Conservation (phyloP, 306 rosid species). For the Sicyos baderoa region DNA sequence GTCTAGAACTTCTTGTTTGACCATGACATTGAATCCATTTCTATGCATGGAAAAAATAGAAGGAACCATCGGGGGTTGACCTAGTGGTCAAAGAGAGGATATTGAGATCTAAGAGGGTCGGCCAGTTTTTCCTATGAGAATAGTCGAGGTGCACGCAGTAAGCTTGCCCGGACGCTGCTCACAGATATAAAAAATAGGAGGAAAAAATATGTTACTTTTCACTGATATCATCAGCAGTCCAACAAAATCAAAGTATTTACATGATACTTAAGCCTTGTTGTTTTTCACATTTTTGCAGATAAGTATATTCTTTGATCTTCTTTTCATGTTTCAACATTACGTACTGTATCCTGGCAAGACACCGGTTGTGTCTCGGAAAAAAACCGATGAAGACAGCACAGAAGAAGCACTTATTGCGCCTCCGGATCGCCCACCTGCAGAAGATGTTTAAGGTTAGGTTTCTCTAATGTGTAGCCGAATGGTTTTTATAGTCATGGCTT, state of each 20-base stretch:
- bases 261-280: neutral
- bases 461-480: neutral
- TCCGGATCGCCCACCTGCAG: conserved; percentile 16
- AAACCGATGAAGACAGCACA: conserved; percentile 23
- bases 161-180: too few relatives aligned
- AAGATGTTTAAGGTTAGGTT: conserved; percentile 32
- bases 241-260: conserved; percentile 4
- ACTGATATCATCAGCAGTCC: neutral
- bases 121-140: too few relatives aligned
- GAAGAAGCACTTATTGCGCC: conserved; percentile 45
- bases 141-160: too few relatives aligned
- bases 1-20: neutral
- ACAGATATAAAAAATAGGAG: neutral
- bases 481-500: neutral
- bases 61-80: too few relatives aligned
- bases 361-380: conserved; percentile 20
- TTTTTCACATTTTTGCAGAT: conserved; percentile 42
- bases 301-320: conserved; percentile 60
- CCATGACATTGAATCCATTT: neutral
- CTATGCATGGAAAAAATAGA: neutral
- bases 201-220: neutral
- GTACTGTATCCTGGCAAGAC: conserved; percentile 43
- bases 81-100: too few relatives aligned
- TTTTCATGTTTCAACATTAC: conserved; percentile 66
- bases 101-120: too few relatives aligned